Percentiles rank a stretch among this genome's conserved stretches.
phyloP scores from a whole-genome alignment of 305 asterid species.

The Plantago lanceolata region DNA sequence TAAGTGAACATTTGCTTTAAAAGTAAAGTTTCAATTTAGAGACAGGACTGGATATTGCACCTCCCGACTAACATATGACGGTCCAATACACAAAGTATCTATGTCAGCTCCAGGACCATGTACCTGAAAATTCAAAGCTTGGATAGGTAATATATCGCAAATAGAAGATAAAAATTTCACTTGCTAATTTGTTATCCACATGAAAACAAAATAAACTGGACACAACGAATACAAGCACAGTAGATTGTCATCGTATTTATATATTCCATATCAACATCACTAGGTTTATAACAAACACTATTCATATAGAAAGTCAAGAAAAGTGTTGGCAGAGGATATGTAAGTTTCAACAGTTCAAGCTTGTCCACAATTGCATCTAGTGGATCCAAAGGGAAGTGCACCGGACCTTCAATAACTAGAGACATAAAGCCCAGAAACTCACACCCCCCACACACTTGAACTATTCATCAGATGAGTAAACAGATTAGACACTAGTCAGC shows the following conservation, averaged over 20 bases:
- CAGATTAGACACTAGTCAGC: too few species aligned
- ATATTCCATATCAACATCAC: too few species aligned
- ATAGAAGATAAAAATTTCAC: background rate
- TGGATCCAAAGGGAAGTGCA: background rate
- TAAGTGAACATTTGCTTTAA: slow-evolving; percentile 6
- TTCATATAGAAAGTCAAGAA: background rate
- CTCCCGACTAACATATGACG: slow-evolving; percentile 82
- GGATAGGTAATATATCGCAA: background rate
- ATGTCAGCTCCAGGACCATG: slow-evolving; percentile 97
- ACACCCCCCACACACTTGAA: background rate
- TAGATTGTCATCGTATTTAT: background rate
- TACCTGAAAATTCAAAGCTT: slow-evolving; percentile 45
- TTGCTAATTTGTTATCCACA: background rate
- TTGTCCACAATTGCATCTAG: background rate
- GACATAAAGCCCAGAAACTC: background rate
- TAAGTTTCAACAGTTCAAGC: background rate
- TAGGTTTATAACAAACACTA: background rate
- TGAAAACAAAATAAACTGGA: background rate
- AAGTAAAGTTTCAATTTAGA: slow-evolving; percentile 10
- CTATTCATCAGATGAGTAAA: background rate
- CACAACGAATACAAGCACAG: background rate
- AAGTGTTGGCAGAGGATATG: background rate
- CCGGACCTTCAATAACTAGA: background rate
- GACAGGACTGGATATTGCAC: slow-evolving; percentile 25
- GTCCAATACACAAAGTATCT: slow-evolving; percentile 90